Evolutionary conservation across 495 filamentous ascomycete genomes (phyloP), one percentile per base, ranked within the genome.

Genomic region (Penicillium bovifimosum): DNA sequence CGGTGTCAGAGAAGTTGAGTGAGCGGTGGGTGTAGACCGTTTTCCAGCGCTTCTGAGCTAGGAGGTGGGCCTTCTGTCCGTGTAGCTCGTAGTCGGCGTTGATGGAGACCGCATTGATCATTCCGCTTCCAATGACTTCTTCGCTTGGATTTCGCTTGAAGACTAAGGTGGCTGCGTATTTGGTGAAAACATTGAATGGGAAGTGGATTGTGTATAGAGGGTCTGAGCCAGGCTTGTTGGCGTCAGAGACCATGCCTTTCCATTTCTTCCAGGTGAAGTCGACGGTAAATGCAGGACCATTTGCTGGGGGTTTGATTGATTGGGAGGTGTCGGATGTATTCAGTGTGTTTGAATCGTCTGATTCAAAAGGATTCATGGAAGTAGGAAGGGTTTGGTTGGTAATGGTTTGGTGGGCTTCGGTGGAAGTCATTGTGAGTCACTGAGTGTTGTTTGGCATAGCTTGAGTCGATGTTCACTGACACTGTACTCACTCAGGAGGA

Each of bases 11-110:
- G 38, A 54, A 63, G 9, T 54, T 53, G 31, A 51, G 34, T 0
- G 67, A 70, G 26, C 56, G 56, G 49, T 72, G 61, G 16, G 64
- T 66, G 52, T 72, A 72, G 9, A 49, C 34, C 1, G 67, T 67
- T 26, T 55, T 43, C 32, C 59, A 62, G 20, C 69, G 67, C 14
- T 58, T 63, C 34, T 64, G 68, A 2, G 69, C 67, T 13, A 55
- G 39, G 9, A 71, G 52, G 3, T 58, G 58, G 28, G 55, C 62
- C 20, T 50, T 54, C 3, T 51, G 57, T 7, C 62, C 62, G 34
- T 59, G 54, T 16, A 63, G 38, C 9, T 60, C 52, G 47, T 65
- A 71, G 43, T 63, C 55, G 17, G 66, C 50, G 35, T 67, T 62
- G 31, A 71, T 71, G 10, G 24, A 47, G 61, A 71, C 13, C 6